Evolutionary conservation across 257 asterid genomes (phyloP).

Genomic region (Pogostemon cablin): DNA sequence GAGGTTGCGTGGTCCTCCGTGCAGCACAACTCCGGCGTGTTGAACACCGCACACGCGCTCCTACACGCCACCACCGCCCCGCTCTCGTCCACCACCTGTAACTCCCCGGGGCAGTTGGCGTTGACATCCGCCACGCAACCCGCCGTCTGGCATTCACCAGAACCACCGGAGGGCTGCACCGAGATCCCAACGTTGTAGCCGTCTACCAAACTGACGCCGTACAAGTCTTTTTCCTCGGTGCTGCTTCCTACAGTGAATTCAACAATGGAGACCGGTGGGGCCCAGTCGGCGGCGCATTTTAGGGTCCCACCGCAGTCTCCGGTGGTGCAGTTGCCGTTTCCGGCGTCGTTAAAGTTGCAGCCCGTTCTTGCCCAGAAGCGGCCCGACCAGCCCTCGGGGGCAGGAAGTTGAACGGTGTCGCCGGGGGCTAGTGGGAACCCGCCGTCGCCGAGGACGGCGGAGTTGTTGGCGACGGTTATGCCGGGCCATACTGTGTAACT

Average conservation of each 20-base stretch:
- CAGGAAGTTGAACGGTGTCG: conserved; percentile 51
- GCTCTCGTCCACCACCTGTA: conserved; percentile 44
- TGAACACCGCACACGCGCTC: conserved; percentile 49
- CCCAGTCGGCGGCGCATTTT: conserved; percentile 59
- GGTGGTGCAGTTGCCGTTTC: conserved; percentile 58
- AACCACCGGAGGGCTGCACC: conserved; percentile 57
- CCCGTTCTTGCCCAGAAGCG: conserved; percentile 84
- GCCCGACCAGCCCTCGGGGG: conserved; percentile 77
- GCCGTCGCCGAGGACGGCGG: conserved; percentile 51
- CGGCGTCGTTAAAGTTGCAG: conserved; percentile 55
- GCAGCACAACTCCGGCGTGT: conserved; percentile 64
- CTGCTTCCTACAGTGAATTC: conserved; percentile 63
- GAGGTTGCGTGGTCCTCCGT: conserved; percentile 61
- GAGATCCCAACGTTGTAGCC: conserved; percentile 81
- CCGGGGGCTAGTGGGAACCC: conserved; percentile 68
- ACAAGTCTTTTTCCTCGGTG: conserved; percentile 47
- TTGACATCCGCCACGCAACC: conserved; percentile 64
- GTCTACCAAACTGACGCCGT: conserved; percentile 84
- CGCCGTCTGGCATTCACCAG: conserved; percentile 68
- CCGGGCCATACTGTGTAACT: conserved; percentile 72
- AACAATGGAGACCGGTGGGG: conserved; percentile 56
- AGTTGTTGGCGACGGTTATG: conserved; percentile 63
- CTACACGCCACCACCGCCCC: conserved; percentile 75
- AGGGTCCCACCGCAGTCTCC: conserved; percentile 68
- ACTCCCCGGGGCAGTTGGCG: conserved; percentile 56